Base-by-base conservation (phyloP, 2,329 filamentous ascomycete species). In the Xylariaceae sp. region DNA sequence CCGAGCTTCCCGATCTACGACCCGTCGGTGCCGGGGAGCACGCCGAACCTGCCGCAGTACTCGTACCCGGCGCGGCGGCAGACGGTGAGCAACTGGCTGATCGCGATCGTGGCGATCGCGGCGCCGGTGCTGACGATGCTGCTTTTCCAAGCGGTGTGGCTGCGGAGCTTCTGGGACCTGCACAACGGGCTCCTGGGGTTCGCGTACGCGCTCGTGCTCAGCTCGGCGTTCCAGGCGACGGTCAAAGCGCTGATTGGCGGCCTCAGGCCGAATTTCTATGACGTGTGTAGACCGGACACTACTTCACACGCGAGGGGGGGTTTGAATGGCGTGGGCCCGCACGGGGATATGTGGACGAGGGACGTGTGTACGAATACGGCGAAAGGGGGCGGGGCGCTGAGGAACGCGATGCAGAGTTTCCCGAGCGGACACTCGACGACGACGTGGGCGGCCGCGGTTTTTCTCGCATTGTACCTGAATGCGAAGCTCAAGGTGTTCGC, bases 401-500 rank as follows among this genome's bases (percentile, higher is more conserved):
- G 81, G 52, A 73, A 81, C 45, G 68, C 71, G 4, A 67, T 85
- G 23, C 76, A 81, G 26, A 76, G 74, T 1, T 83, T 86, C 50
- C 82, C 82, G 0, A 83, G 77, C 5, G 82, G 82, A 1, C 82
- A 86, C 57, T 72, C 78, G 1, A 79, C 78, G 0, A 76, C 75
- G 2, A 77, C 78, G 0, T 83, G 79, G 42, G 76, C 79, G 0
- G 76, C 76, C 2, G 78, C 76, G 45, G 68, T 78, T 6, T 85
- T 76, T 54, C 61, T 85, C 6, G 80, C 71, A 48, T 64, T 85
- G 9, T 86, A 83, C 64, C 66, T 85, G 17, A 85, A 85, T 52
- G 81, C 78, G 23, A 85, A 86, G 62, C 64, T 86, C 27, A 85
- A 85, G 63, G 72, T 84, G 35, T 84, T 75, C 64, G 67, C 73